Base-by-base conservation (phyloP, 345 rosid species). In the Arabidopsis suecica region DNA sequence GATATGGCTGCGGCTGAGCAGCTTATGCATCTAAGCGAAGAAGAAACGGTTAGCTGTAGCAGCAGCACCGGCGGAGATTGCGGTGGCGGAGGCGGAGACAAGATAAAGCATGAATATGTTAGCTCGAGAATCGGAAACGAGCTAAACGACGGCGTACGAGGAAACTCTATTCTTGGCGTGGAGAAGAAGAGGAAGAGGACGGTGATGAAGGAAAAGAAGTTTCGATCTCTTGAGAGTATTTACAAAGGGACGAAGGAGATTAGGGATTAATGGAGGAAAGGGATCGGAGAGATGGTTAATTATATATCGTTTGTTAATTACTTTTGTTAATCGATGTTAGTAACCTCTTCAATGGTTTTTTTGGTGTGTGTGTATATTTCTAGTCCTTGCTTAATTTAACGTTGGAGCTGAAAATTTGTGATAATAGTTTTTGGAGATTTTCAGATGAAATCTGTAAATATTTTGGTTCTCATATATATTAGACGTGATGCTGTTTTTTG, bases 1-100 rank as follows among this genome's bases (percentile, higher is more conserved):
- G 81, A 78, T 73, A 72, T 78, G 58, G 73, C 66, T 20, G 81
- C 81, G 59, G 81, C 81, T 22, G 81, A 78, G n/a, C 77, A 59
- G 64, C 77, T 78, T 57, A 64, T 78, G 77, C 81, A 78, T 69
- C 61, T 78, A 10, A 78, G 81, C 58, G 81, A 78, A 30, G 81
- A 78, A 42, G 81, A 78, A 13, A 78, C 77, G 22, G 3, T 78
- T 58, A 78, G 81, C 2, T 78, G 69, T 66, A 78, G 81, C 69
- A 78, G 81, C 64, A 65, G 77, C 64, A 71, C 63, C 47, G 72
- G 54, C 11, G 72, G 69, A 9, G 58, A 41, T 51, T 49, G 6
- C 4, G 58, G 78, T 11, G 38, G 69, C 1, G 60, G 33, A 41
- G 65, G 75, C 8, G 37, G 48, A 2, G n/a, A 30, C 33, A 78